Percentiles rank a stretch among this genome's conserved stretches.
Conservation (phyloP, 75 land plant genomes). For the Pinus albicaulis region DNA sequence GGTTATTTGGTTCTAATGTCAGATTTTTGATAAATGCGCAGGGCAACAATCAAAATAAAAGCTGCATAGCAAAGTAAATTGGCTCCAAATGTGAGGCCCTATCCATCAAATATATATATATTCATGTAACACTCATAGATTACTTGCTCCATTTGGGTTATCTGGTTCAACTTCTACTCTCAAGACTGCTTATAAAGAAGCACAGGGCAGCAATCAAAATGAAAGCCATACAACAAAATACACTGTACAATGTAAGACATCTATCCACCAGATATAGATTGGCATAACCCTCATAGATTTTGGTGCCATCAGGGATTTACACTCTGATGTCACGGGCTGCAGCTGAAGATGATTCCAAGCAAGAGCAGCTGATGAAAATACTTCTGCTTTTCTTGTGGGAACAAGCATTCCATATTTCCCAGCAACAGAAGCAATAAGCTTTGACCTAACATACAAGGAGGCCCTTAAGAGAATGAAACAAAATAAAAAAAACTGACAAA, state of each 20-base stretch:
- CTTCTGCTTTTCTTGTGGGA: slow-evolving; percentile 8
- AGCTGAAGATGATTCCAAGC: slow-evolving; percentile 9
- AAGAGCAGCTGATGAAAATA: background rate
- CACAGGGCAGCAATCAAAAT: background rate
- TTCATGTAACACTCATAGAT: too few species aligned
- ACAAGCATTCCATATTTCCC: slow-evolving; percentile 6
- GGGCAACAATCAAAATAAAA: slow-evolving; percentile 7
- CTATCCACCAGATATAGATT: background rate
- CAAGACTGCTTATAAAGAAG: background rate
- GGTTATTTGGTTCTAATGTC: background rate
- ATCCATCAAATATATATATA: too few species aligned
- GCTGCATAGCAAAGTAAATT: background rate
- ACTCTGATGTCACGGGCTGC: background rate
- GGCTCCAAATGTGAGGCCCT: background rate
- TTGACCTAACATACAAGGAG: slow-evolving; percentile 1
- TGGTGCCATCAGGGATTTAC: background rate
- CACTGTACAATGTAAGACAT: background rate
- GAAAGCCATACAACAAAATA: background rate
- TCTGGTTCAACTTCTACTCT: background rate
- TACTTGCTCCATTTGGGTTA: background rate
- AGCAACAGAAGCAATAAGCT: slow-evolving; percentile 4
- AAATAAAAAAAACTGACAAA: too few species aligned
- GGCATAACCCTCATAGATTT: background rate
- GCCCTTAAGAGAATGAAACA: slow-evolving; percentile 5
- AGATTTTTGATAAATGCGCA: slow-evolving; percentile 4